These are phyloP conservation scores for Oleoguttula mirabilis DNA, from an alignment of 495 filamentous ascomycete genomes.

Conservation along the genomic window DNA sequence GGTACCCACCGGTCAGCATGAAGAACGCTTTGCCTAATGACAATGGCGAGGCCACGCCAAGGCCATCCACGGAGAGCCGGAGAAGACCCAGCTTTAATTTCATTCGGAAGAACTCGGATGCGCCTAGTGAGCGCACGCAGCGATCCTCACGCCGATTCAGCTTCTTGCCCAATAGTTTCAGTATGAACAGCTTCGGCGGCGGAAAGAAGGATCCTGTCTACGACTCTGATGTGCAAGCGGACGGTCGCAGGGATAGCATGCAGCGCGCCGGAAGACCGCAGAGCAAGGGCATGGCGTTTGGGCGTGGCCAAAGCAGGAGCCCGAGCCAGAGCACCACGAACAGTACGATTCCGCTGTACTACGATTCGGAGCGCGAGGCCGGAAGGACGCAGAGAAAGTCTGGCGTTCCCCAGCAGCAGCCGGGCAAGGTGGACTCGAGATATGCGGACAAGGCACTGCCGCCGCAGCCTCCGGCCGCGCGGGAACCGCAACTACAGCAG, in stretches of 20 bases:
- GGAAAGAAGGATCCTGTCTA: constrained; percentile 21
- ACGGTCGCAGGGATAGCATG: constrained; percentile 24
- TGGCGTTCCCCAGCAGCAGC: constrained; percentile 6
- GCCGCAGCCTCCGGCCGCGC: constrained; percentile 3
- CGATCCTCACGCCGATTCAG: constrained; percentile 43
- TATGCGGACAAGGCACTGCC: constrained; percentile 10
- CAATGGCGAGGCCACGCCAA: constrained; percentile 59
- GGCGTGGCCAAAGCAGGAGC: constrained; percentile 25
- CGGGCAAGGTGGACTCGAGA: background rate
- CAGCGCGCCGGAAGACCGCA: constrained; percentile 28
- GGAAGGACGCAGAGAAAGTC: background rate
- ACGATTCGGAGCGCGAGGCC: constrained; percentile 23
- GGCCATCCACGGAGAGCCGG: constrained; percentile 69
- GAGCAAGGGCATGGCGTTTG: constrained; percentile 25
- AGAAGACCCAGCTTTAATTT: constrained; percentile 66
- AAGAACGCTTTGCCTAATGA: constrained; percentile 43
- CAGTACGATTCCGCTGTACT: constrained; percentile 26
- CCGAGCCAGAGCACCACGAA: constrained; percentile 31
- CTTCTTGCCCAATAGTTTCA: constrained; percentile 65
- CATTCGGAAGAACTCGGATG: constrained; percentile 50
- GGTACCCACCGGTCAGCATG: constrained; percentile 27
- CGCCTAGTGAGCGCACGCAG: constrained; percentile 39
- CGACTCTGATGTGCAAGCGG: constrained; percentile 23
- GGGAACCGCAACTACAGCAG: no score
- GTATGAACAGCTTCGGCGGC: constrained; percentile 38